Conservation (phyloP, 352 stramenopile genomes). For the Phytophthora pseudosyringae region DNA sequence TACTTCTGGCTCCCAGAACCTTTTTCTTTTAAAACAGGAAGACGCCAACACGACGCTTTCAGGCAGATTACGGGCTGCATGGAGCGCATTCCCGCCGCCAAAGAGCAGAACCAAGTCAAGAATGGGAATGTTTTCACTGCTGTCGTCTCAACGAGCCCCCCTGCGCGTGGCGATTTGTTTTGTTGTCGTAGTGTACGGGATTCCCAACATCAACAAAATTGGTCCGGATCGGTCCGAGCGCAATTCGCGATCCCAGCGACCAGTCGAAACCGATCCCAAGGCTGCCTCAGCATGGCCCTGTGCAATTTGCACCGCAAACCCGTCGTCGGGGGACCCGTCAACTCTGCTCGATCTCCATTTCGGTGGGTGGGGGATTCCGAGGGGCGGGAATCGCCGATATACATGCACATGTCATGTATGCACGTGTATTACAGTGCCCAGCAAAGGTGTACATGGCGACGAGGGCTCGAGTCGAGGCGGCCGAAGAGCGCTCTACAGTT, state of each 20-base stretch:
- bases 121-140: too few species aligned
- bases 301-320: neutral
- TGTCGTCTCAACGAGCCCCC: neutral
- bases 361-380: neutral
- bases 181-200: too few species aligned
- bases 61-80: too few species aligned
- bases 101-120: too few species aligned
- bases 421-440: neutral
- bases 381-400: neutral
- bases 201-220: too few species aligned
- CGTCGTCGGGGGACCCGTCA: neutral
- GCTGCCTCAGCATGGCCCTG: neutral
- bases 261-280: constrained; percentile 1
- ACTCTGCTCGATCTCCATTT: neutral
- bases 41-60: too few species aligned
- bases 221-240: neutral
- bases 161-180: too few species aligned
- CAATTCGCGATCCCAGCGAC: neutral
- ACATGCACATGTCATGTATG: too few species aligned
- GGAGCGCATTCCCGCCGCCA: too few species aligned
- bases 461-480: neutral
- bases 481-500: neutral
- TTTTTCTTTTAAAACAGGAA: too few species aligned
- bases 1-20: too few species aligned
- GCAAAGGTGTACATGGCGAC: constrained; percentile 16